Percentiles rank a stretch among this genome's conserved stretches.
These are phyloP conservation scores for Neurospora africana DNA, from an alignment of 495 filamentous ascomycete species.

Conservation along the genomic window DNA sequence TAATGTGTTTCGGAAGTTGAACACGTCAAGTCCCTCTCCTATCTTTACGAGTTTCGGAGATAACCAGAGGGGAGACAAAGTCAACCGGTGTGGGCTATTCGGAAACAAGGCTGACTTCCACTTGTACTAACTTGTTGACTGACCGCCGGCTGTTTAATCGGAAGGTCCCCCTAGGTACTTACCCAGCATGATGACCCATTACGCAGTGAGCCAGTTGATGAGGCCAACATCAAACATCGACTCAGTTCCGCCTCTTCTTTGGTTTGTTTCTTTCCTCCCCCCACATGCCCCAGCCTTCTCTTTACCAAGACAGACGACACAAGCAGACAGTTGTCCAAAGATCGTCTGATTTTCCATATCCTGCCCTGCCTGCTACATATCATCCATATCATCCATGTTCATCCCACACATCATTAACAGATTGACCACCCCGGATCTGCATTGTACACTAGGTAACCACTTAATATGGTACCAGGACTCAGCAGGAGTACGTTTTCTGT, in stretches of 20 bases:
- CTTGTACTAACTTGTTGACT: background rate
- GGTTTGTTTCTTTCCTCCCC: background rate
- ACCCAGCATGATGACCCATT: background rate
- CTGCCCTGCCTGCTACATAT: background rate
- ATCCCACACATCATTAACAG: background rate
- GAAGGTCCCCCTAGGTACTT: background rate
- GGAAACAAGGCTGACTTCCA: background rate
- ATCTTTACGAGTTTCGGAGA: background rate
- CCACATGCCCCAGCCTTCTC: background rate
- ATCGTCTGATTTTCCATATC: background rate
- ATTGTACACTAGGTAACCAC: background rate
- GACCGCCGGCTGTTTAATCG: background rate
- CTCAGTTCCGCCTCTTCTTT: background rate
- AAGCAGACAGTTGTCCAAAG: background rate
- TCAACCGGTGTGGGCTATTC: background rate
- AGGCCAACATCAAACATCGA: background rate
- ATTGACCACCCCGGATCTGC: background rate
- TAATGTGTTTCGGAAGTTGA: background rate
- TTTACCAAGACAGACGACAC: background rate
- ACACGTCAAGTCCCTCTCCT: background rate
- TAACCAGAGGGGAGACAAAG: background rate
- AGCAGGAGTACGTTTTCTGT: background rate
- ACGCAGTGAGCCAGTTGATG: background rate
- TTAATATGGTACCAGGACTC: background rate
- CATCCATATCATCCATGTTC: background rate